phyloP scores from a whole-genome alignment of 805 yeast species.

The Pichia membranifaciens region DNA sequence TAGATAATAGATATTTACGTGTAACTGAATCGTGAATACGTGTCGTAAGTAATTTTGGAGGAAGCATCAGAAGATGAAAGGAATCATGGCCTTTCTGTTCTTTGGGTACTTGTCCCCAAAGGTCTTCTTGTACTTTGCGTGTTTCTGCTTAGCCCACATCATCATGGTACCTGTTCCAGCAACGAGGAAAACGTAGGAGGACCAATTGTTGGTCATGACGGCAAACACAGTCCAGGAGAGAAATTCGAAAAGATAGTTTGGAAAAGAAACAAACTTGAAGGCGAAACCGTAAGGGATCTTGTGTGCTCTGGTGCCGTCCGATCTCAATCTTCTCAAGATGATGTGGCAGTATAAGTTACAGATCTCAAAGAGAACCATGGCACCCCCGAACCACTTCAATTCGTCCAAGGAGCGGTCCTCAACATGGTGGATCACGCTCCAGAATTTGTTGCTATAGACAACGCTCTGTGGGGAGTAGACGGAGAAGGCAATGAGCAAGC shows the following conservation, averaged over 20 bases:
- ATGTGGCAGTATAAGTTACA: constrained; percentile 71
- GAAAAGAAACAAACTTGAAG: constrained; percentile 77
- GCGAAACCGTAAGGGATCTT: constrained; percentile 80
- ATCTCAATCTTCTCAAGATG: constrained; percentile 54
- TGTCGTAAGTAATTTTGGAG: too few relatives aligned
- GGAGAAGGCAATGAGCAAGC: constrained; percentile 38
- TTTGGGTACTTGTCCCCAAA: constrained; percentile 78
- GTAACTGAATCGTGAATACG: too few relatives aligned
- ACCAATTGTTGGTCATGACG: constrained; percentile 68
- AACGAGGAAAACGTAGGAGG: constrained; percentile 61
- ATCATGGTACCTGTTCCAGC: constrained; percentile 82
- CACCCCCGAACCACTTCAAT: constrained; percentile 32
- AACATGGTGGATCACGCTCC: constrained; percentile 38
- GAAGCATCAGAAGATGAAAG: constrained; percentile 49
- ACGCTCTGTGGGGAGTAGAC: constrained; percentile 28
- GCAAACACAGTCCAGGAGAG: constrained; percentile 70
- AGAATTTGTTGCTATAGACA: constrained; percentile 17
- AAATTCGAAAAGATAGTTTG: constrained; percentile 88
- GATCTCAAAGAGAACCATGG: constrained; percentile 57
- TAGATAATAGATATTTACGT: too few relatives aligned
- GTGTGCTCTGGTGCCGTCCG: constrained; percentile 51
- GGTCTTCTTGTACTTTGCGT: constrained; percentile 56
- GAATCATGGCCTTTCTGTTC: constrained; percentile 72
- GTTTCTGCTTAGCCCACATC: constrained; percentile 87
- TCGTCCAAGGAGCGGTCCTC: constrained; percentile 33